Base-by-base conservation (phyloP, 2,329 filamentous ascomycete genomes). In the Plectosphaerella sp. region DNA sequence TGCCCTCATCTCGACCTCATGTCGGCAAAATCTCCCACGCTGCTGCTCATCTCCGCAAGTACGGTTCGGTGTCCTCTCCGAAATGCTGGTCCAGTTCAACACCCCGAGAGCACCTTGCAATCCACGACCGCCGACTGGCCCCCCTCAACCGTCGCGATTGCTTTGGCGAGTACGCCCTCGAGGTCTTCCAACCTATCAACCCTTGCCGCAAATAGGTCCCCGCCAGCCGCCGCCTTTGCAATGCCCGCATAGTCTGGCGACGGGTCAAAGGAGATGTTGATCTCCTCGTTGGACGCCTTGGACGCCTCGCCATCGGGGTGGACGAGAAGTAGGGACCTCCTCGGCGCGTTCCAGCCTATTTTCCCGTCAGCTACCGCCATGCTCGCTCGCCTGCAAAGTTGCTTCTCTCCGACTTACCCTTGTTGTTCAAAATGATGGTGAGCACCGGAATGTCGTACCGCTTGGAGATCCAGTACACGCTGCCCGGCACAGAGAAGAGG, bases 341-440 rank as follows among this genome's bases (percentile, higher is more conserved):
- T 63, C 5, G 74, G 73, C 4, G 73, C 73, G 57, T 76, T 75
- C 71, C 71, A 76, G n/a, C 70, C 69, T 67, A 25, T 22, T 28
- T 24, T 10, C 7, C 16, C 4, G 41, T 43, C 11, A 43, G 41
- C 41, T 18, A 8, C 18, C 41, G 37, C 5, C 22, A 22, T 22
- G 22, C 22, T 22, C 22, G 22, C 22, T 22, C 10, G 15, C 5
- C 10, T n/a, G 15, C 37, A 39, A 4, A n/a, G 37, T 16, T 14
- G 14, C 16, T 9, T 39, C 35, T 37, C 10, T 28, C 3, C 7
- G 36, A 59, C 66, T 61, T 25, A 71, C 79, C 79, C 58, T 78
- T 76, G 64, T 83, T 83, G 58, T 82, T 83, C 28, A 83, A 63
- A 5, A 82, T 73, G 52, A 82, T 74, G 0, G 78, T 82, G 57